Percentiles rank a stretch among this genome's conserved stretches.
phyloP scores from a whole-genome alignment of 257 asterid genomes.

The Orobanche coerulescens region DNA sequence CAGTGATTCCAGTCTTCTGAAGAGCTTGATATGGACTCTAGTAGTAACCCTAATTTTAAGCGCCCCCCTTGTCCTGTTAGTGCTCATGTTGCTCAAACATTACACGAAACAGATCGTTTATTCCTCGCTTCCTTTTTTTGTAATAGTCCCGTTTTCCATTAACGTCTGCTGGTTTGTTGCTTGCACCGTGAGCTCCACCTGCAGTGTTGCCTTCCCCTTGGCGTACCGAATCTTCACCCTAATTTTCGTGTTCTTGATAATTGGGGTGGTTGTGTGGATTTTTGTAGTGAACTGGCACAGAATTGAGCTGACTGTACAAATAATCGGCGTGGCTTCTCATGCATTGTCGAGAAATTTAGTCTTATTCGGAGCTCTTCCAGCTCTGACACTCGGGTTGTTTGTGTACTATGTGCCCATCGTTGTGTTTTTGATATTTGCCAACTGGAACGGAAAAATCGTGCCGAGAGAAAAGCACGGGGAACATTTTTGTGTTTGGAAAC shows the following conservation, averaged over 20 bases:
- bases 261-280: slow-evolving; percentile 83
- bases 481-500: slow-evolving; percentile 74
- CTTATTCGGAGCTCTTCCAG: slow-evolving; percentile 71
- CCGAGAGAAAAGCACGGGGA: slow-evolving; percentile 59
- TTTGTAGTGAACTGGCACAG: slow-evolving; percentile 77
- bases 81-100: slow-evolving; percentile 66
- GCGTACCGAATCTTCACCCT: slow-evolving; percentile 62
- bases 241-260: slow-evolving; percentile 62
- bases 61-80: slow-evolving; percentile 46
- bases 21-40: slow-evolving; percentile 78
- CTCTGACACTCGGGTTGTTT: slow-evolving; percentile 49
- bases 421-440: slow-evolving; percentile 69
- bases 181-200: slow-evolving; percentile 62
- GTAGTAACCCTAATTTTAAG: slow-evolving; percentile 61
- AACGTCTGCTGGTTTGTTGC: slow-evolving; percentile 91
- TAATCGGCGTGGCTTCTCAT: slow-evolving; percentile 67
- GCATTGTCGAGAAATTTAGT: slow-evolving; percentile 65
- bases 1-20: slow-evolving; percentile 32
- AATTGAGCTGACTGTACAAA: slow-evolving; percentile 79
- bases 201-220: slow-evolving; percentile 70
- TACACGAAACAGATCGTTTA: slow-evolving; percentile 89
- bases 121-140: slow-evolving; percentile 70
- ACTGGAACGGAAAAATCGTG: slow-evolving; percentile 63
- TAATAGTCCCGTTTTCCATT: slow-evolving; percentile 62
- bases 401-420: slow-evolving; percentile 67